Percentiles rank a stretch among this genome's conserved stretches.
phyloP scores from a whole-genome alignment of 192 early-diverging fungal genomes.

The Diversispora epigaea region DNA sequence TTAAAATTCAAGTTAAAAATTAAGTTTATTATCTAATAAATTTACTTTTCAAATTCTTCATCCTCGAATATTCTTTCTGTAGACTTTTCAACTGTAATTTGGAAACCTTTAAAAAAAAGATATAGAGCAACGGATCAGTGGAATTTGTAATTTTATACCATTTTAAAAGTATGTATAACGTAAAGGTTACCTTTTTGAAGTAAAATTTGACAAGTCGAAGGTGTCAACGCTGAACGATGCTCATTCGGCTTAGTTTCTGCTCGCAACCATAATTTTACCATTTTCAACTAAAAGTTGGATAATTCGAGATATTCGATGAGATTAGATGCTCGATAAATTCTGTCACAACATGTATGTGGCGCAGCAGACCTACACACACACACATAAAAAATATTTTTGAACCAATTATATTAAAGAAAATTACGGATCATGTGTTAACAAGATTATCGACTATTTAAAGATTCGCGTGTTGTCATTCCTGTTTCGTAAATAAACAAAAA shows the following conservation, averaged over 20 bases:
- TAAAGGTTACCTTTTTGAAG: constrained; percentile 57
- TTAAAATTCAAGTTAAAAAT: not conserved
- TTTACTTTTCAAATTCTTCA: constrained; percentile 78
- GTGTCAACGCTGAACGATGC: constrained; percentile 90
- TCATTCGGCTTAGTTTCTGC: constrained; percentile 98
- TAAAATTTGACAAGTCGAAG: constrained; percentile 76
- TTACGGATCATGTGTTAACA: too few species aligned
- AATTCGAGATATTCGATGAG: too few species aligned
- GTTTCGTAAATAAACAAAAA: too few species aligned
- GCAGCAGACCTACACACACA: too few species aligned
- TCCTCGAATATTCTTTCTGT: constrained; percentile 85
- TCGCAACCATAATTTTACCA: constrained; percentile 85
- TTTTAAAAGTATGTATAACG: not conserved
- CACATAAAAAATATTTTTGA: too few species aligned
- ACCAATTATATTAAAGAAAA: too few species aligned
- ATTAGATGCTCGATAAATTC: too few species aligned
- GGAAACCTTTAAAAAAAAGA: constrained; percentile 52
- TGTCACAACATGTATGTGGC: too few species aligned
- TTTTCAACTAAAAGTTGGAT: constrained; percentile 3
- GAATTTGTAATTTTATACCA: not conserved
- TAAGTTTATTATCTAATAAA: not conserved
- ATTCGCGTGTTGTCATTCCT: too few species aligned
- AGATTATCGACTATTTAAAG: too few species aligned
- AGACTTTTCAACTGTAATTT: constrained; percentile 87
- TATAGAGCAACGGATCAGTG: not conserved